Evolutionary conservation across 768 basidiomycete species (phyloP).

Genomic region (Phylloporus scabripes): DNA sequence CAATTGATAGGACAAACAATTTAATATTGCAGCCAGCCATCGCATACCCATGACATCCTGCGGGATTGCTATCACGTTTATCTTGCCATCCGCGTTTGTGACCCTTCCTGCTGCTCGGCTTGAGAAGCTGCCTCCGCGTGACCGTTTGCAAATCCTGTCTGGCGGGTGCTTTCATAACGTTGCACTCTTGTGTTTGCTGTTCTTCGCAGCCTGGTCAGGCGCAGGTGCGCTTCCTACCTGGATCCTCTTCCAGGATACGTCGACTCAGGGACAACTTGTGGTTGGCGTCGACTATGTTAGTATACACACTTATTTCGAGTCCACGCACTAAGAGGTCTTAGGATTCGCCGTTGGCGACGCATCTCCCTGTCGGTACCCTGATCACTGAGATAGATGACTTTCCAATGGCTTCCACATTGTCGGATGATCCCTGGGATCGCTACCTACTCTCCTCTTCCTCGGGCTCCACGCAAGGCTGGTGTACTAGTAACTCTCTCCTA

Average conservation of each 20-base stretch:
- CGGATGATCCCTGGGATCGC: constrained; percentile 40
- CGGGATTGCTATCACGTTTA: constrained; percentile 54
- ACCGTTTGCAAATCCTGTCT: constrained; percentile 57
- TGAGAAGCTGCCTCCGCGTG: constrained; percentile 35
- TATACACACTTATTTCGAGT: constrained; percentile 4
- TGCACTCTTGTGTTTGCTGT: constrained; percentile 47
- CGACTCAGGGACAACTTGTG: constrained; percentile 49
- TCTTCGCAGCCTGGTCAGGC: constrained; percentile 32
- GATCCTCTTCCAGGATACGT: constrained; percentile 49
- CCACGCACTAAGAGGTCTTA: constrained; percentile 24
- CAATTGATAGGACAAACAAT: not conserved
- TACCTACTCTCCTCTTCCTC: constrained; percentile 33
- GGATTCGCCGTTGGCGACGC: constrained; percentile 55
- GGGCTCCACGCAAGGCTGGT: constrained; percentile 51
- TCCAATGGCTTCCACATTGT: constrained; percentile 30
- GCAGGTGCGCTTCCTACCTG: constrained; percentile 25
- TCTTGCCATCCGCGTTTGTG: constrained; percentile 74
- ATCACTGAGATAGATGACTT: constrained; percentile 65
- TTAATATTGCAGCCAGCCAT: constrained; percentile 43
- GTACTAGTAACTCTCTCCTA: constrained; percentile 39
- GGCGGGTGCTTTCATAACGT: constrained; percentile 81
- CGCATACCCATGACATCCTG: constrained; percentile 54
- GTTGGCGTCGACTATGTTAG: constrained; percentile 49
- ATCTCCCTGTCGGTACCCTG: constrained; percentile 53
- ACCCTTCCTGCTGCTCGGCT: constrained; percentile 43